Evolutionary conservation across 2,329 filamentous ascomycete species (phyloP), one percentile per base, ranked within the genome.

Genomic region (Furcasterigmium furcatum): DNA sequence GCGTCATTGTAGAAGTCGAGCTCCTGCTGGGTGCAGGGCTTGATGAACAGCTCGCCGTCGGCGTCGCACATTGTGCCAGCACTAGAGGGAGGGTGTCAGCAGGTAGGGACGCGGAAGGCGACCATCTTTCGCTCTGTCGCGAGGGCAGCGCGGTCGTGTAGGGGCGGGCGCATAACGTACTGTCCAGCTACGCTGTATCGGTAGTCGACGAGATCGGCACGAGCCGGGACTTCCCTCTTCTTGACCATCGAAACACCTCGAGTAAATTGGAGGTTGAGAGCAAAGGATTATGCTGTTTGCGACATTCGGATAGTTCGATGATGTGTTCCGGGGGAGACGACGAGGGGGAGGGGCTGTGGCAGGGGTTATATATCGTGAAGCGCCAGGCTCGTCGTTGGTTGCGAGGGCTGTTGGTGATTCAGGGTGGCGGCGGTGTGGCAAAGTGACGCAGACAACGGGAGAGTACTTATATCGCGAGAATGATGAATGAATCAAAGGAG

Each of bases 1-100:
- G 84, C 84, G 32, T 82, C 80, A 63, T 96, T 82, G 74, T 99
- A 99, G 66, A 99, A 99, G 38, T 83, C 77, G 57, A 97, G 82
- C 70, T 99, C 94, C 52, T 84, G 77, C 51, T 82, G 71, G 1
- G 88, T 95, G 66, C 92, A 97, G 16, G 94, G 94, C 68, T 99
- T 99, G 62, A 96, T 89, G 63, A 99, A 88, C 27, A 97, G 75
- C 52, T 87, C 82, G 62, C 94, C 94, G 44, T 88, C 83, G 45
- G 79, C 75, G 60, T 95, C 90, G 61, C 86, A 91, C 57, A 95
- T 80, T 39, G 95, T 92, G 53, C 94, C 94, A 55, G 95, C 91
- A 70, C 91, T 96, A 61, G 38, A 51, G 41, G 34, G 39, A 13
- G 50, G 38, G 14, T 45, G 22, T 45, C 40, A 36, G 34, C 8